Base-by-base conservation (phyloP, 768 basidiomycete genomes). In the Hysterangium stoloniferum region DNA sequence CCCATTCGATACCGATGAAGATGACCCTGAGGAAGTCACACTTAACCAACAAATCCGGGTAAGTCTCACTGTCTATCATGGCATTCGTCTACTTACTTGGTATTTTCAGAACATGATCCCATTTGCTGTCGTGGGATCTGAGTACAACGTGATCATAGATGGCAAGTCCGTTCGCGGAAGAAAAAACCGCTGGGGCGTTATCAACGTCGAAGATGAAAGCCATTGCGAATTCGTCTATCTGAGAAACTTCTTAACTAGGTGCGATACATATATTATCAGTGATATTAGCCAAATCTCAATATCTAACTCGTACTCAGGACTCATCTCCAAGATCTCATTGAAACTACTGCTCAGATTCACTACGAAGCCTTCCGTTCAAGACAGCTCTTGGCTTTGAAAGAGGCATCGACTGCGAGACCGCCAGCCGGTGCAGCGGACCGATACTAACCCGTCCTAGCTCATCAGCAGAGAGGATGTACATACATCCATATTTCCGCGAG, bases 281-380 rank as follows among this genome's bases (percentile, higher is more conserved):
- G n/a, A n/a, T n/a, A n/a, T n/a, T n/a, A 15, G n/a, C n/a, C n/a
- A 15, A 4, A 8, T 4, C 42, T 4, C 29, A 4, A 3, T 19
- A n/a, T n/a, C 17, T 40, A 24, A 11, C 15, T n/a, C 28, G 22
- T 34, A 13, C 35, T 38, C 54, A 87, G 94, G 69, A 95, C 95
- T 25, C 96, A 99, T 71, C 68, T 99, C 62, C 95, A 99, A 67
- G 96, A 98, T 63, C 71, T 99, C 64, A 99, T 99, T 65, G 95
- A 99, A 75, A 96, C 94, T 50, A 97, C 94, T 8, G 92, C 96
- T 12, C 89, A 94, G 68, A 95, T 95, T 66, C 95, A 99, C 71
- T 99, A 98, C 66, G 96, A 99, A 73, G 92, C 94, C 7, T 99
- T 99, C 91, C 83, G 95, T 57, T 95, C 90, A 58, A 97, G 96